Conservation (phyloP, 202 grass and related monocot species). For the Panicum hallii region DNA sequence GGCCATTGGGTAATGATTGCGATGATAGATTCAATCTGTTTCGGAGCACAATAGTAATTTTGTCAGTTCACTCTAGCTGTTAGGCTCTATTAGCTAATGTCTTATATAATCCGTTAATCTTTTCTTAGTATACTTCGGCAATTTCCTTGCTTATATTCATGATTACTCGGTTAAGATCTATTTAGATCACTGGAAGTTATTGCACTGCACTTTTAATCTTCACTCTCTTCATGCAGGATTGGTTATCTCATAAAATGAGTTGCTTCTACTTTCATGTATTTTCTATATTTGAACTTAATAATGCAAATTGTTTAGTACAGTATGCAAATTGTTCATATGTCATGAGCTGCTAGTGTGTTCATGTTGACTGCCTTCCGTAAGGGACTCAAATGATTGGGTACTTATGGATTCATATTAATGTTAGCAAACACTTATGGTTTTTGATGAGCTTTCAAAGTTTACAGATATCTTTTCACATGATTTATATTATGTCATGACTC, state of each 20-base stretch:
- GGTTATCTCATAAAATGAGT: neutral
- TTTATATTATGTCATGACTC: neutral
- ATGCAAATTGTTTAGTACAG: neutral
- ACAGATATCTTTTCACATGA: neutral
- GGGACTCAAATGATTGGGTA: neutral
- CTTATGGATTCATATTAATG: neutral
- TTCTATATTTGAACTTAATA: neutral
- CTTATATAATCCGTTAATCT: neutral
- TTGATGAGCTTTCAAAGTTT: neutral
- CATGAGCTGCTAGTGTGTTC: neutral
- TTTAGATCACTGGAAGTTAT: neutral
- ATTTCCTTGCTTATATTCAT: neutral
- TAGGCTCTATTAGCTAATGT: neutral
- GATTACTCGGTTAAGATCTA: neutral
- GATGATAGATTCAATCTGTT: constrained; percentile 2
- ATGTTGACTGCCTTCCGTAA: neutral
- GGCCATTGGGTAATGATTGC: neutral
- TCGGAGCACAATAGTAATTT: neutral
- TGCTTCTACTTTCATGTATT: neutral
- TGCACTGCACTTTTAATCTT: neutral
- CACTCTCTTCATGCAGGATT: neutral
- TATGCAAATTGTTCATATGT: neutral
- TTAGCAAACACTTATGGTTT: neutral
- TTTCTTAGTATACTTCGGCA: neutral
- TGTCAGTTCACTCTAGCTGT: neutral